Conservation (phyloP, 2,329 filamentous ascomycete species). For the Neofusicoccum ribis region DNA sequence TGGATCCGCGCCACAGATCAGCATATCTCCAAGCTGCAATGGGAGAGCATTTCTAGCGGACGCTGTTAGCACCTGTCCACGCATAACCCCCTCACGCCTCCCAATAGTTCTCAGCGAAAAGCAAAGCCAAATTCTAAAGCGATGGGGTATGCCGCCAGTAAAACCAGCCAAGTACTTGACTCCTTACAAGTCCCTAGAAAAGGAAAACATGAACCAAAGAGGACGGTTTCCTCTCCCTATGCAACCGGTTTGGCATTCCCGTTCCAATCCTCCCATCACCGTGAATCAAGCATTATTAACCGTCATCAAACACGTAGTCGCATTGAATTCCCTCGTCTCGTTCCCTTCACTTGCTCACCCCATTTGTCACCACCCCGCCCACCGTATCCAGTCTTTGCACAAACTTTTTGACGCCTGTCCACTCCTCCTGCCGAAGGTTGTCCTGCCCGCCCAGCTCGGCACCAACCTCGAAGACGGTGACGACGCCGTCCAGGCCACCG, state of each 20-base stretch:
- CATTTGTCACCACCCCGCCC: slow-evolving; percentile 8
- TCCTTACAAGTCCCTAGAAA: neutral
- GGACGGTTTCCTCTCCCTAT: neutral
- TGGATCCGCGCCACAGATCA: too few relatives aligned
- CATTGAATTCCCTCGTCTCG: neutral
- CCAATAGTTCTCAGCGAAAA: too few relatives aligned
- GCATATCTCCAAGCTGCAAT: too few relatives aligned
- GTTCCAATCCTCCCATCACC: neutral
- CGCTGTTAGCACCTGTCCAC: too few relatives aligned
- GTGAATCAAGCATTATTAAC: neutral
- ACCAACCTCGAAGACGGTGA: slow-evolving; percentile 92
- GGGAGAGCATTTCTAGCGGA: too few relatives aligned
- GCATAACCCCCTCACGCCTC: too few relatives aligned
- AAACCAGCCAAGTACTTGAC: slow-evolving; percentile 7
- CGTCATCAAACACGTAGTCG: neutral
- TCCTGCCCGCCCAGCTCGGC: slow-evolving; percentile 81
- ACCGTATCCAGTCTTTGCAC: slow-evolving; percentile 67
- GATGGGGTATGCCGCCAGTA: slow-evolving; percentile 14
- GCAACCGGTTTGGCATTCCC: neutral
- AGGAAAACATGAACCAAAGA: neutral
- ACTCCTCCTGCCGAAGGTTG: slow-evolving; percentile 80
- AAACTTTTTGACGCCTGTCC: slow-evolving; percentile 89
- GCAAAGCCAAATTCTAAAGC: neutral
- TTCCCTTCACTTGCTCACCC: neutral
- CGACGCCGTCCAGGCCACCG: slow-evolving; percentile 85